Evolutionary conservation across 495 filamentous ascomycete species (phyloP).

Genomic region (Hypoxylon fragiforme): DNA sequence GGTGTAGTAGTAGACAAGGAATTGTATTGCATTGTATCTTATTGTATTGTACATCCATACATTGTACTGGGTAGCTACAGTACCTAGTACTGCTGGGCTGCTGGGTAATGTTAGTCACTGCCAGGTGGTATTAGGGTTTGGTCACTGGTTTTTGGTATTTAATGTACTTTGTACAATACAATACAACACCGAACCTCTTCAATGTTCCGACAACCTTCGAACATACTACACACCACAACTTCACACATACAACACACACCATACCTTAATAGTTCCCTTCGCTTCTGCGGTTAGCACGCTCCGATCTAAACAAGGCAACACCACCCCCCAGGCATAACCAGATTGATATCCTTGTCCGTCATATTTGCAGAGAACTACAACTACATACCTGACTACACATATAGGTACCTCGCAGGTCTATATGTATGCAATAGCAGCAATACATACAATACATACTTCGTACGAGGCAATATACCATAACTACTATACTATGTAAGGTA

Average conservation of each 20-base stretch:
- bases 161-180: background rate
- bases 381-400: background rate
- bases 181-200: no score
- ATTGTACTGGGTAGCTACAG: no score
- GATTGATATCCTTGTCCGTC: slow-evolving; percentile 7
- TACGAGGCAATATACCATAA: slow-evolving; percentile 7
- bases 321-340: slow-evolving; percentile 18
- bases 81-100: no score
- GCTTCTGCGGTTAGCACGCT: slow-evolving; percentile 34
- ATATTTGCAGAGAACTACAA: slow-evolving; percentile 1
- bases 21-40: no score
- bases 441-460: no score
- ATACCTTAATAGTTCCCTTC: slow-evolving; percentile 16
- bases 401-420: background rate
- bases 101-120: no score
- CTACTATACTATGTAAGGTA: slow-evolving; percentile 9
- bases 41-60: no score
- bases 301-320: slow-evolving; percentile 29
- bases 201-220: slow-evolving; percentile 12
- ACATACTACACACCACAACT: slow-evolving; percentile 10
- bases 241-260: no score
- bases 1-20: no score
- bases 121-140: no score
- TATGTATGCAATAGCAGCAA: no score
- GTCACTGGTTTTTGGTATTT: no score